These are phyloP conservation scores for Aspergillus sp. DNA, from an alignment of 2,329 filamentous ascomycete genomes.

Conservation along the genomic window DNA sequence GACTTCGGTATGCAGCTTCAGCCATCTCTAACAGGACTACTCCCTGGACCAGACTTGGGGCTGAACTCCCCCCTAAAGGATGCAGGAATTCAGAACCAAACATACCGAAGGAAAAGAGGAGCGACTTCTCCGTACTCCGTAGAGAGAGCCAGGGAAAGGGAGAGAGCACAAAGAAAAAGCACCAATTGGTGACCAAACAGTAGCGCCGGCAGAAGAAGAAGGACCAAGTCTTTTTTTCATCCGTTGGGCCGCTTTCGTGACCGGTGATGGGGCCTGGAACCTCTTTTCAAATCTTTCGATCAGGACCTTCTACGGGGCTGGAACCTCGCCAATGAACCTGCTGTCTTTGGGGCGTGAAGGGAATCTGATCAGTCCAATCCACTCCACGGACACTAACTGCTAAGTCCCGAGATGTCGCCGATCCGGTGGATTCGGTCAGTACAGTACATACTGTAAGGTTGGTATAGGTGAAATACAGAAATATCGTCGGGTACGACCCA, in stretches of 20 bases:
- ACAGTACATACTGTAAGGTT: not conserved
- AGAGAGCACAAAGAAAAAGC: not conserved
- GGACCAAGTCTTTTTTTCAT: not conserved
- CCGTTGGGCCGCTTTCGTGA: not conserved
- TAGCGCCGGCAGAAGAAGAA: not conserved
- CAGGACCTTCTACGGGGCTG: not conserved
- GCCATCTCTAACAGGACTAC: not conserved
- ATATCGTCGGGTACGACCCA: not conserved
- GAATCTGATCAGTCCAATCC: not conserved
- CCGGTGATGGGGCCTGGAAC: not conserved
- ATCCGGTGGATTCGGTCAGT: not conserved
- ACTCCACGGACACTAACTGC: slow-evolving; percentile 9
- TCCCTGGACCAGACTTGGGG: not conserved
- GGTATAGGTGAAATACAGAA: not conserved
- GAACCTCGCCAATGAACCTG: slow-evolving; percentile 16
- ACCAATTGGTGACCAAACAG: not conserved
- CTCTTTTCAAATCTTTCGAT: not conserved
- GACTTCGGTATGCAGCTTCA: not conserved
- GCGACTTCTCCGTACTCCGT: too few species aligned
- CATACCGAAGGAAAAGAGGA: not conserved
- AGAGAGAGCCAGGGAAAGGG: too few species aligned
- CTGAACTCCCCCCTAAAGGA: not conserved
- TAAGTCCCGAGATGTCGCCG: not conserved
- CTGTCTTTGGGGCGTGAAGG: not conserved
- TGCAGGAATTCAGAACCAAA: not conserved